Percentiles rank a stretch among this genome's conserved stretches.
These are phyloP conservation scores for Penicillium pancosmium DNA, from an alignment of 495 filamentous ascomycete genomes.

Conservation along the genomic window DNA sequence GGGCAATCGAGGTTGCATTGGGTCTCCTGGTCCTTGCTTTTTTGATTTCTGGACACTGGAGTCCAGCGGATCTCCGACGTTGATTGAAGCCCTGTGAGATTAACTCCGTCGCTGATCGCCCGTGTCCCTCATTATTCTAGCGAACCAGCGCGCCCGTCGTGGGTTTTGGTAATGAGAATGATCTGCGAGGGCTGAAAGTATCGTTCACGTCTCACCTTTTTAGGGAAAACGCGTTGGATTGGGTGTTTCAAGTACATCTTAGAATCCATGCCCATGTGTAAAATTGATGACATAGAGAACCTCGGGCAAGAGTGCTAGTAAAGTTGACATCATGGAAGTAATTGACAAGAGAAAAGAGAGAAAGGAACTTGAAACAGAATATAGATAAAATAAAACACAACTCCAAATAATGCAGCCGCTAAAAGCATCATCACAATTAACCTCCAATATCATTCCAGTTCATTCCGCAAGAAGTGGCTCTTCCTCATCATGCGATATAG, in stretches of 20 bases:
- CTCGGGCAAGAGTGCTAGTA: neutral
- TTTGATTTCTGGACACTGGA: neutral
- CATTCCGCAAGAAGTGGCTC: constrained; percentile 13
- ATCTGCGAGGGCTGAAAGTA: neutral
- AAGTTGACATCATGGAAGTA: constrained; percentile 3
- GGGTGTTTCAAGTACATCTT: constrained; percentile 1
- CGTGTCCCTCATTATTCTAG: constrained; percentile 1
- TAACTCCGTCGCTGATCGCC: constrained; percentile 21
- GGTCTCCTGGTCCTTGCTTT: neutral
- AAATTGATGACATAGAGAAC: neutral
- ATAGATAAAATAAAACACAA: neutral
- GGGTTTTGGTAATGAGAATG: neutral
- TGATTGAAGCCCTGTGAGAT: constrained; percentile 24
- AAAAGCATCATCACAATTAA: neutral
- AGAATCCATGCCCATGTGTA: neutral
- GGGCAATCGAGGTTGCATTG: constrained; percentile 28
- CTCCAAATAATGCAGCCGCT: neutral
- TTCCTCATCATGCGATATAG: constrained; percentile 13
- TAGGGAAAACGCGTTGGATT: constrained; percentile 3
- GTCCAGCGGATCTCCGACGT: constrained; percentile 25
- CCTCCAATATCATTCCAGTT: neutral
- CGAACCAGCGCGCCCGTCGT: neutral
- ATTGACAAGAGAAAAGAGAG: neutral
- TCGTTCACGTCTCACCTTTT: constrained; percentile 13
- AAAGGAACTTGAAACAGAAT: neutral